These are phyloP conservation scores for Bertia moriformis DNA, from an alignment of 2,329 filamentous ascomycete species.

Conservation along the genomic window DNA sequence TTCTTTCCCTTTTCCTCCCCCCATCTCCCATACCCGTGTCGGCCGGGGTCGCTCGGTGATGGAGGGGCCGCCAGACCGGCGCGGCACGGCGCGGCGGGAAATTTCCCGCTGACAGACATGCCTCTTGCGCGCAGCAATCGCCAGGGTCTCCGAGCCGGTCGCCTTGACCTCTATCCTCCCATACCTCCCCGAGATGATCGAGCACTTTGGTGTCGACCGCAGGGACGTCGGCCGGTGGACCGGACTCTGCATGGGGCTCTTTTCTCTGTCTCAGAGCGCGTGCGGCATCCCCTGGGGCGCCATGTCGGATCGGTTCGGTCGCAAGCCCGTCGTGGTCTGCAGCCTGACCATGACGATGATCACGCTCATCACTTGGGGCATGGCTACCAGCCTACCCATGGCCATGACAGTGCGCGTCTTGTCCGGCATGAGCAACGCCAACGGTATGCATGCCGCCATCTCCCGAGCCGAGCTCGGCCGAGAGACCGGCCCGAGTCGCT, in stretches of 20 bases:
- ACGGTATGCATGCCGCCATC: too few species aligned
- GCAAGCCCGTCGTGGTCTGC: slow-evolving; percentile 66
- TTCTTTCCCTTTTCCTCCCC: background rate
- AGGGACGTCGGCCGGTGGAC: slow-evolving; percentile 68
- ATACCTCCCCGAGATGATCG: slow-evolving; percentile 67
- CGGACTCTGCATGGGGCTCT: slow-evolving; percentile 58
- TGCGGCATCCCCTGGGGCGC: slow-evolving; percentile 66
- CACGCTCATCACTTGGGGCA: slow-evolving; percentile 68
- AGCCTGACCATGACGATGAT: slow-evolving; percentile 69
- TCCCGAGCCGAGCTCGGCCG: too few species aligned
- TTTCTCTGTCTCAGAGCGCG: slow-evolving; percentile 57
- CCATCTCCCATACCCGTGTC: too few species aligned
- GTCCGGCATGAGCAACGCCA: slow-evolving; percentile 76
- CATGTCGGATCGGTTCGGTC: slow-evolving; percentile 63
- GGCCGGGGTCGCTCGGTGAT: slow-evolving; percentile 4
- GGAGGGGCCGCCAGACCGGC: slow-evolving; percentile 1
- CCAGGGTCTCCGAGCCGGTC: slow-evolving; percentile 63
- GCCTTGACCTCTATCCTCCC: slow-evolving; percentile 61
- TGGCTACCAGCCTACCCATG: slow-evolving; percentile 67
- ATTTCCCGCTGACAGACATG: too few species aligned
- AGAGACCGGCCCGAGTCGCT: too few species aligned
- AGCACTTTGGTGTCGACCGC: slow-evolving; percentile 57
- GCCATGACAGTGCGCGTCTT: slow-evolving; percentile 64
- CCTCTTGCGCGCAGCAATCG: slow-evolving; percentile 46
- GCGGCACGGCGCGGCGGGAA: too few species aligned